A percentile compares a stretch with the other conserved stretches of the same genome.
These are phyloP conservation scores for Spathaspora sp. DNA, from an alignment of 805 yeast species.

Conservation along the genomic window DNA sequence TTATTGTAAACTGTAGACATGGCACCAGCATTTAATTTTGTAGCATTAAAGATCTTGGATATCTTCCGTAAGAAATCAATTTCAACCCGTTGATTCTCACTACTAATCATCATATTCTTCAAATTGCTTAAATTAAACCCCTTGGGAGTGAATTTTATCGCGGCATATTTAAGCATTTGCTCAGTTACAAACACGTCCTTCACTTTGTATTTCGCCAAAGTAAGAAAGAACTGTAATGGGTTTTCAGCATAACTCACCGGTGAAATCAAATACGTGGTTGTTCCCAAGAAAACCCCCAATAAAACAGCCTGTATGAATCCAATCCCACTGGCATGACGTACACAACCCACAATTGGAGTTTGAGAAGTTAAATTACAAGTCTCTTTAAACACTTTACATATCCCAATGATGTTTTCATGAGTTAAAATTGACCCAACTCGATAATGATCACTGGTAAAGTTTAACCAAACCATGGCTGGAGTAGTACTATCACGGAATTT, in stretches of 20 bases:
- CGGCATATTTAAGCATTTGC: conserved; percentile 76
- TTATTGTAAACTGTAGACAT: conserved; percentile 78
- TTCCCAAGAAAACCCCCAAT: conserved; percentile 82
- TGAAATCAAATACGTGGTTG: conserved; percentile 76
- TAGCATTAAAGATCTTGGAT: conserved; percentile 57
- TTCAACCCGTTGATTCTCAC: conserved; percentile 74
- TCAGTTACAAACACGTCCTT: conserved; percentile 83
- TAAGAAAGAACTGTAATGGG: conserved; percentile 67
- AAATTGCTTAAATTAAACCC: conserved; percentile 60
- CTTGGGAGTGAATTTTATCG: conserved; percentile 55
- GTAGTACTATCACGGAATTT: conserved; percentile 39
- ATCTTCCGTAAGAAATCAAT: conserved; percentile 54
- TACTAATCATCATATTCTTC: conserved; percentile 81
- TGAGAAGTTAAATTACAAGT: conserved; percentile 78
- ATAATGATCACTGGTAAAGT: conserved; percentile 69
- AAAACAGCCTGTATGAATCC: conserved; percentile 87
- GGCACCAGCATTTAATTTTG: conserved; percentile 64
- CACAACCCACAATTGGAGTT: conserved; percentile 79
- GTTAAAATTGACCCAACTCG: conserved; percentile 55
- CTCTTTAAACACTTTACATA: conserved; percentile 87
- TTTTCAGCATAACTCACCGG: conserved; percentile 73
- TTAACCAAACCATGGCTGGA: conserved; percentile 60
- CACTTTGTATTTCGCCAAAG: conserved; percentile 72
- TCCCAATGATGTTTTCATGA: conserved; percentile 63
- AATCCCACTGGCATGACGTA: conserved; percentile 75